Conservation (phyloP, 2,329 filamentous ascomycete species). For the Fusarium poae region DNA sequence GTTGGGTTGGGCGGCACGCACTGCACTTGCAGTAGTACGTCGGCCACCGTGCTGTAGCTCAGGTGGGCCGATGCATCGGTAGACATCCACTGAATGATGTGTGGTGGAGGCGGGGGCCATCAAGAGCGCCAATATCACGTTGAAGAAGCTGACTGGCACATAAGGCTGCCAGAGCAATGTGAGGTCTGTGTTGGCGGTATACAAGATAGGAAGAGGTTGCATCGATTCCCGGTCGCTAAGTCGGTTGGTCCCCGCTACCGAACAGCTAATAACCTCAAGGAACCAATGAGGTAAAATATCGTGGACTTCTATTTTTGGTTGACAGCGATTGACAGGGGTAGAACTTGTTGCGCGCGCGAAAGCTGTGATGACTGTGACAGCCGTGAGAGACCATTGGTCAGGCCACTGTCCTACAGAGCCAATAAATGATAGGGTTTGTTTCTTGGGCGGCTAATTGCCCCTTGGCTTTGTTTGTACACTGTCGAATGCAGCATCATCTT, state of each 20-base stretch:
- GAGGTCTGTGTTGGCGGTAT: slow-evolving; percentile 40
- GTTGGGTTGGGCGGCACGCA: slow-evolving; percentile 44
- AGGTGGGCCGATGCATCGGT: slow-evolving; percentile 46
- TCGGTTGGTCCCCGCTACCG: slow-evolving; percentile 40
- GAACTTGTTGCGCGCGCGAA: slow-evolving; percentile 57
- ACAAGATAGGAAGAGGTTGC: slow-evolving; percentile 39
- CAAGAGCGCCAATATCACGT: slow-evolving; percentile 37
- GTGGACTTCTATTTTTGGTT: slow-evolving; percentile 55
- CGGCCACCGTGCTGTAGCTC: slow-evolving; percentile 31
- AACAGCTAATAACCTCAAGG: slow-evolving; percentile 32
- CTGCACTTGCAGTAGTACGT: slow-evolving; percentile 46
- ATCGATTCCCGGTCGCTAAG: slow-evolving; percentile 40
- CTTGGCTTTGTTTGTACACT: slow-evolving; percentile 35
- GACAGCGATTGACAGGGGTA: slow-evolving; percentile 45
- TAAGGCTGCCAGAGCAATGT: slow-evolving; percentile 36
- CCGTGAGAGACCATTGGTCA: slow-evolving; percentile 48
- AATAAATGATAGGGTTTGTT: slow-evolving; percentile 38
- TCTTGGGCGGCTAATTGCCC: slow-evolving; percentile 48
- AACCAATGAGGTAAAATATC: slow-evolving; percentile 52
- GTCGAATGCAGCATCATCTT: slow-evolving; percentile 23
- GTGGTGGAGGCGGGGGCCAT: slow-evolving; percentile 31
- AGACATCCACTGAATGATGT: slow-evolving; percentile 27
- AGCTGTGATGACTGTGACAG: slow-evolving; percentile 40
- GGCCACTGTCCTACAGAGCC: slow-evolving; percentile 27
- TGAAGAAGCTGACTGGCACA: slow-evolving; percentile 44